phyloP scores from a whole-genome alignment of 352 stramenopile genomes.

The Pythium pyrilobum region DNA sequence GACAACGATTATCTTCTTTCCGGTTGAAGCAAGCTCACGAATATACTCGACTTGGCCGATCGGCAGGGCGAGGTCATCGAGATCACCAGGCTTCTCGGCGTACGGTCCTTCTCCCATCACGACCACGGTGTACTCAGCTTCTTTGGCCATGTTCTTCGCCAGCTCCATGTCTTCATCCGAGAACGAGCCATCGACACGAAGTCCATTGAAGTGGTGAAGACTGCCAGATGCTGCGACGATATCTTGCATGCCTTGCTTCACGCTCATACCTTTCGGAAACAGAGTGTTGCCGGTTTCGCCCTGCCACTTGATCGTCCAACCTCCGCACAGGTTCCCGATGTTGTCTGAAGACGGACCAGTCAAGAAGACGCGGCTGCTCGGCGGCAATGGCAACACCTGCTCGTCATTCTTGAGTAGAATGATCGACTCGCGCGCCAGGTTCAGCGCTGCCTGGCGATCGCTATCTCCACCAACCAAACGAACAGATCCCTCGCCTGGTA shows the following conservation, averaged over 20 bases:
- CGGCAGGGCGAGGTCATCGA: conserved; percentile 38
- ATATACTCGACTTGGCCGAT: conserved; percentile 43
- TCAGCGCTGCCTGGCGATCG: conserved; percentile 8
- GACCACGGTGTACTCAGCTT: conserved; percentile 22
- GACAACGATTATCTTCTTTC: conserved; percentile 53
- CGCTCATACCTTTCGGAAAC: conserved; percentile 22
- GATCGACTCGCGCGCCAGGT: conserved; percentile 30
- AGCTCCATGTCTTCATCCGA: conserved; percentile 2
- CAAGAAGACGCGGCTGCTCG: conserved; percentile 42
- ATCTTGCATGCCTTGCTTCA: conserved; percentile 21
- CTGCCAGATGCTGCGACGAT: neutral
- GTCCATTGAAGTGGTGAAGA: conserved; percentile 15
- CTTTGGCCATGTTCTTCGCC: conserved; percentile 1
- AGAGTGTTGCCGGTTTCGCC: conserved; percentile 22
- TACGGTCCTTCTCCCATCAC: conserved; percentile 28
- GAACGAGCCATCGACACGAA: conserved; percentile 15
- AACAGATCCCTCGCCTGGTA: conserved; percentile 13
- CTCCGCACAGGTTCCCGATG: conserved; percentile 66
- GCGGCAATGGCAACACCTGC: conserved; percentile 39
- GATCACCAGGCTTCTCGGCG: conserved; percentile 56
- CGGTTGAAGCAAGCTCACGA: conserved; percentile 22
- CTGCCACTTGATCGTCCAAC: conserved; percentile 84
- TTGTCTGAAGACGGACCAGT: conserved; percentile 65
- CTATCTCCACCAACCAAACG: conserved; percentile 13
- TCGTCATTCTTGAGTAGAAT: conserved; percentile 83